Evolutionary conservation across 139 green algal species (phyloP).

Genomic region (Chlamydomonas applanata): DNA sequence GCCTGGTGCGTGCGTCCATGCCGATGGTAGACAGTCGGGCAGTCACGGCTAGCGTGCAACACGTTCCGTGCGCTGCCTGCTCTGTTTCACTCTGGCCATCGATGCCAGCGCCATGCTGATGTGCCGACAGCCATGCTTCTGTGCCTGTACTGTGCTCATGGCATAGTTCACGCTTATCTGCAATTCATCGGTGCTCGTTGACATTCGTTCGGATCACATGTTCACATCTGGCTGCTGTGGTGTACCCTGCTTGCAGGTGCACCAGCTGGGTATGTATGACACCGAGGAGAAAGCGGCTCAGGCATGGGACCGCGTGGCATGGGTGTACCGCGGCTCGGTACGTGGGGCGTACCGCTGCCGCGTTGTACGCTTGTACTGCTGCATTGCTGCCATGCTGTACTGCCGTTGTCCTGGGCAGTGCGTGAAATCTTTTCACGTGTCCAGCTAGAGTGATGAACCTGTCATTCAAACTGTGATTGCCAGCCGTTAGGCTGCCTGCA

Average conservation of each 20-base stretch:
- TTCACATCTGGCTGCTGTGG: not conserved
- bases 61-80: no score
- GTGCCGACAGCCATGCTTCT: not conserved
- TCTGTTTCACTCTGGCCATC: not conserved
- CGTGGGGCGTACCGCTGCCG: no score
- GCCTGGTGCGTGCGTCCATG: constrained; percentile 9
- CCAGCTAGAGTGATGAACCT: no score
- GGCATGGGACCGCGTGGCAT: constrained; percentile 26
- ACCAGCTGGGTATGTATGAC: constrained; percentile 37
- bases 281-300: constrained; percentile 19
- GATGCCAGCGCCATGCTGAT: not conserved
- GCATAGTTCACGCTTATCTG: not conserved
- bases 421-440: no score
- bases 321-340: constrained; percentile 8
- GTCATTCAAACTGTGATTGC: no score
- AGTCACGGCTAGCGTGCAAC: no score
- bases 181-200: not conserved
- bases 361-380: no score
- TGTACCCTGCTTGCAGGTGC: constrained; percentile 16
- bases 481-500: no score
- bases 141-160: not conserved
- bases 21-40: not conserved
- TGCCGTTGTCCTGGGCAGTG: no score
- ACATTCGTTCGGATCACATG: not conserved
- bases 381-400: no score